Evolutionary conservation across 1,284 basidiomycete species (phyloP), one percentile per base, ranked within the genome.

Genomic region (Neolentinus lepideus): DNA sequence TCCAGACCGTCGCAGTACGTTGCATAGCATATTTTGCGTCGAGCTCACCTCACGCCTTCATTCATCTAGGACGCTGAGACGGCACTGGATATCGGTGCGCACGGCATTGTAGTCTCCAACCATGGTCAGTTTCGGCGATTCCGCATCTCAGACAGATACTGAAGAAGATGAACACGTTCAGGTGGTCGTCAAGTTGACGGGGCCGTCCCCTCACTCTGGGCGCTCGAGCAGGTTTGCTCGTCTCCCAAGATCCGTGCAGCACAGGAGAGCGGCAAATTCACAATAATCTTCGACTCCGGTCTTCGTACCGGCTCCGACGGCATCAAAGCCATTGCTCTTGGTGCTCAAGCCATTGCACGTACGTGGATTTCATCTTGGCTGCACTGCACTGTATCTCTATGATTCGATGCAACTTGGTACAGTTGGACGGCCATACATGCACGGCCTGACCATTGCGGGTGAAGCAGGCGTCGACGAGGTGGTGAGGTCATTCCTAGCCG

Each of bases 21-120:
- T 25, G 14, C 24, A 4, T 25, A 46, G n/a, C 47, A 3, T 10
- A 3, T 6, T 11, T 50, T 50, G 4, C 47, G 3, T 50, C 6
- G 47, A n/a, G 8, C 11, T 6, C 9, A 6, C 4, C 47, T 50
- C 24, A 50, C 22, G 12, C 27, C n/a, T 25, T 10, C 11, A 16
- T 26, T 4, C 22, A n/a, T n/a, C n/a, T n/a, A 88, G 74, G 89
- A 92, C 63, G 88, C 89, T 1, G 79, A 84, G 61, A 78, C 77
- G 58, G 86, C 86, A 0, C 64, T 90, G 9, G 80, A 85, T 21
- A 64, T 76, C 16, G 83, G 82, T 1, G 75, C 83, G 9, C 81
- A 93, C 59, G 90, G 85, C 1, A 87, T 94, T 58, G 69, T 92
- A 26, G 85, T 93, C 11, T 88, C 85, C 4, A 93, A 93, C 64